Evolutionary conservation across 2,329 filamentous ascomycete genomes (phyloP), one percentile per base, ranked within the genome.

Genomic region (Colletotrichum echinochloae): DNA sequence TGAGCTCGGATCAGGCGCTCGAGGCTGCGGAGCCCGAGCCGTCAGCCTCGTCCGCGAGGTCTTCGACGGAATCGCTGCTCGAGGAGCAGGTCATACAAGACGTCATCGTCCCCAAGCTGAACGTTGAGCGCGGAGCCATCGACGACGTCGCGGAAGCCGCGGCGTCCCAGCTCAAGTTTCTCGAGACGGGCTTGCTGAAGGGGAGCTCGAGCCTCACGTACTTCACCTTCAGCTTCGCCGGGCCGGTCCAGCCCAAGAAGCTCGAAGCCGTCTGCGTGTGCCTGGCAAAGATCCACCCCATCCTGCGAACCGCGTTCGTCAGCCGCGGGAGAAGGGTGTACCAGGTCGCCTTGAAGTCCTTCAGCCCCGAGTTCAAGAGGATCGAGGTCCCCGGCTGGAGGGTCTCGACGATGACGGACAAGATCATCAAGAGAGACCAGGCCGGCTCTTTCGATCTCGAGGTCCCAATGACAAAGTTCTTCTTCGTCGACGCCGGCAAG

Each of bases 241-340:
- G 85, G 0, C 75, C 80, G 0, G 74, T 87, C 0, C 79, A 83
- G 37, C 73, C 77, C 54, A 79, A 80, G 51, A 83, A 81, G 70
- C 81, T 88, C 1, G 82, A 87, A 68, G 79, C 81, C 1, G 84
- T 85, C 0, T 87, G 85, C 73, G 78, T 80, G 28, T 80, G 81
- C 16, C 78, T 88, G 11, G 78, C 79, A 0, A 77, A 77, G 41
- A 79, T 85, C 44, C 86, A 88, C 51, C 83, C 85, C 0, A 85
- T 87, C 35, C 80, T 90, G 9, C 84, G 87, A 28, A 89, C 88
- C 0, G 83, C 84, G 0, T 90, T 90, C 65, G 80, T 86, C 2
- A 77, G 81, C 0, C 81, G 86, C 56, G 80, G 82, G 14, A 81
- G 84, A 8, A 80, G 79, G 2, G 78, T 87, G 0, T 87, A 84